phyloP scores from a whole-genome alignment of 768 basidiomycete species.

The Tylopilus plumbeoviolaceoides region DNA sequence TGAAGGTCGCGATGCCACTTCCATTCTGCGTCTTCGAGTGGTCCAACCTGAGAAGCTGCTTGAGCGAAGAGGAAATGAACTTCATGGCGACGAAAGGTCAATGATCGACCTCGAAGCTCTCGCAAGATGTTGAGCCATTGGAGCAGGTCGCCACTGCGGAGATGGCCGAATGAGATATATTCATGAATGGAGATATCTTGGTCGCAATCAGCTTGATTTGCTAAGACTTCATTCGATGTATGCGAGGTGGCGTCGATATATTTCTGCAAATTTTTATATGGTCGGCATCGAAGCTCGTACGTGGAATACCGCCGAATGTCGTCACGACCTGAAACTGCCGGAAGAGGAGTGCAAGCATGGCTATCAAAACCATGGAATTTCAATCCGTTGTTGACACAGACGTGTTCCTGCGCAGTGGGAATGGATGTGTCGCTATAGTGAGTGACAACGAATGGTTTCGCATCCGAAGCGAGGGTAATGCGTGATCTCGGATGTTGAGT shows the following conservation, averaged over 20 bases:
- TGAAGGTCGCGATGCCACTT: too few relatives aligned
- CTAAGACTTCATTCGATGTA: too few relatives aligned
- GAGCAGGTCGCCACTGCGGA: slow-evolving; percentile 45
- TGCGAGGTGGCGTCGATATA: slow-evolving; percentile 31
- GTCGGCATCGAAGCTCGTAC: slow-evolving; percentile 27
- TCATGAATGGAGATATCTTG: too few relatives aligned
- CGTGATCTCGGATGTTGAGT: slow-evolving; percentile 14
- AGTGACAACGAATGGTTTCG: slow-evolving; percentile 13
- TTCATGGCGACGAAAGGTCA: too few relatives aligned
- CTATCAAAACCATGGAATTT: slow-evolving; percentile 30
- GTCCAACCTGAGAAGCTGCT: slow-evolving; percentile 42
- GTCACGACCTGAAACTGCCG: slow-evolving; percentile 7
- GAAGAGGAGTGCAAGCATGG: slow-evolving; percentile 8
- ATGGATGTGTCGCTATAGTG: slow-evolving; percentile 16
- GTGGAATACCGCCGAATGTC: slow-evolving; percentile 28
- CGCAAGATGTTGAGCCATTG: too few relatives aligned
- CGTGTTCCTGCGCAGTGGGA: slow-evolving; percentile 4
- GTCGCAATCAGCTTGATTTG: too few relatives aligned
- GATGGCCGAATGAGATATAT: slow-evolving; percentile 38
- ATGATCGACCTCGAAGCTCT: too few relatives aligned
- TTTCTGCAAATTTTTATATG: slow-evolving; percentile 35
- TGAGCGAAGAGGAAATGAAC: too few relatives aligned
- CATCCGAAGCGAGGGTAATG: slow-evolving; percentile 19
- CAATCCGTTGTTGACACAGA: slow-evolving; percentile 36
- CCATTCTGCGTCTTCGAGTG: neutral